A percentile compares a stretch with the other conserved stretches of the same genome.
These are phyloP conservation scores for Saccharum spontaneum DNA, from an alignment of 176 grass and related monocot species.

Conservation along the genomic window DNA sequence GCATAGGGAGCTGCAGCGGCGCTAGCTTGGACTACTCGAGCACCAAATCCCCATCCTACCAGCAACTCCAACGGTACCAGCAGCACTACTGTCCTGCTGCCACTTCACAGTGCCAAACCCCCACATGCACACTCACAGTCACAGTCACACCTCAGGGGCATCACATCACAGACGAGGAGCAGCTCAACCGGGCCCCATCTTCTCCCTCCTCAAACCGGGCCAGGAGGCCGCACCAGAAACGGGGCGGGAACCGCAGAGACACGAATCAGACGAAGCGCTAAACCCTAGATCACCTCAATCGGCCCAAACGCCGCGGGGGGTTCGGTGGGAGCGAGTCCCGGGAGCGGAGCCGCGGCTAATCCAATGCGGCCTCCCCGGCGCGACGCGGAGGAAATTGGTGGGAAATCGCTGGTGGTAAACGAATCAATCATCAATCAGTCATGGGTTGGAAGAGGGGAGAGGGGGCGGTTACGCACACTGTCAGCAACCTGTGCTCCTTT, in stretches of 20 bases:
- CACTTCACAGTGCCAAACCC: neutral
- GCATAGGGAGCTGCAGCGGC: neutral
- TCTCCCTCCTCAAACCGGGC: neutral
- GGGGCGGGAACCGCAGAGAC: neutral
- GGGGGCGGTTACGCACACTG: slow-evolving; percentile 7
- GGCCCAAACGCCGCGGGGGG: neutral
- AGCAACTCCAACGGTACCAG: neutral
- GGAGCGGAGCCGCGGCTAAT: neutral
- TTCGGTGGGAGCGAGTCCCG: neutral
- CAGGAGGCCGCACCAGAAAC: neutral
- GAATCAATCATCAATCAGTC: neutral
- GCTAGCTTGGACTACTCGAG: neutral
- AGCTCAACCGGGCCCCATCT: neutral
- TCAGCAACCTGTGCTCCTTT: neutral
- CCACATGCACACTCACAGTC: neutral
- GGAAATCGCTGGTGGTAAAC: neutral
- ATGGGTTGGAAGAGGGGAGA: neutral
- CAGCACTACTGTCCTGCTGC: neutral
- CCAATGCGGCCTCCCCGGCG: slow-evolving; percentile 35
- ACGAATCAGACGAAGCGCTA: neutral
- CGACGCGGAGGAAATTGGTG: neutral
- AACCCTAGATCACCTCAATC: slow-evolving; percentile 44
- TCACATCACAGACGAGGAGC: neutral
- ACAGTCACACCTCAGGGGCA: neutral
- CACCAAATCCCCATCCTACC: neutral